phyloP scores from a whole-genome alignment of 164 flowering plant species.

The Chloranthus sessilifolius region DNA sequence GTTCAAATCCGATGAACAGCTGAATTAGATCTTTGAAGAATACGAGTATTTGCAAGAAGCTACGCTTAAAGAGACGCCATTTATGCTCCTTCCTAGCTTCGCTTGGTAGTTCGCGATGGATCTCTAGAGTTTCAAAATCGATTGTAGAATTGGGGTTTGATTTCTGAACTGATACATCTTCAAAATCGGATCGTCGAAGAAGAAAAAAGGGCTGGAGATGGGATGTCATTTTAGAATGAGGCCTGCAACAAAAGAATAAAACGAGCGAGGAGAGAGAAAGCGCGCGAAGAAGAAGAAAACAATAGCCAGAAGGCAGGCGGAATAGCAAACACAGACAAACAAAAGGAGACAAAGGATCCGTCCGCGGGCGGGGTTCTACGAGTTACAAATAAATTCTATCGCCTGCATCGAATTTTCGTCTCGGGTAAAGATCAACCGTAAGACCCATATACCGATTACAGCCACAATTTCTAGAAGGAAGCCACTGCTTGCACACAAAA shows the following conservation, averaged over 20 bases:
- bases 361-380: too few relatives aligned
- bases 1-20: too few relatives aligned
- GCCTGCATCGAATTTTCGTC: too few relatives aligned
- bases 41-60: too few relatives aligned
- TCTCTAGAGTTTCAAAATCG: background rate
- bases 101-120: background rate
- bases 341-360: background rate
- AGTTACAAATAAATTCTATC: too few relatives aligned
- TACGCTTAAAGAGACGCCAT: slow-evolving; percentile 1
- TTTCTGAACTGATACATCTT: too few relatives aligned
- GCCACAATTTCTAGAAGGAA: too few relatives aligned
- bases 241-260: background rate
- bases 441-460: too few relatives aligned
- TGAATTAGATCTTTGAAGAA: too few relatives aligned
- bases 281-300: background rate
- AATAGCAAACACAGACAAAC: background rate
- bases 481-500: too few relatives aligned
- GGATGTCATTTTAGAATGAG: background rate
- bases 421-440: too few relatives aligned
- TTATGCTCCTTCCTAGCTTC: background rate
- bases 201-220: background rate
- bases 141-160: too few relatives aligned
- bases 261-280: background rate
- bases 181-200: background rate
- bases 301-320: background rate